These are phyloP conservation scores for Plasmodium vivax DNA, from an alignment of 169 alveolate genomes.

Conservation along the genomic window DNA sequence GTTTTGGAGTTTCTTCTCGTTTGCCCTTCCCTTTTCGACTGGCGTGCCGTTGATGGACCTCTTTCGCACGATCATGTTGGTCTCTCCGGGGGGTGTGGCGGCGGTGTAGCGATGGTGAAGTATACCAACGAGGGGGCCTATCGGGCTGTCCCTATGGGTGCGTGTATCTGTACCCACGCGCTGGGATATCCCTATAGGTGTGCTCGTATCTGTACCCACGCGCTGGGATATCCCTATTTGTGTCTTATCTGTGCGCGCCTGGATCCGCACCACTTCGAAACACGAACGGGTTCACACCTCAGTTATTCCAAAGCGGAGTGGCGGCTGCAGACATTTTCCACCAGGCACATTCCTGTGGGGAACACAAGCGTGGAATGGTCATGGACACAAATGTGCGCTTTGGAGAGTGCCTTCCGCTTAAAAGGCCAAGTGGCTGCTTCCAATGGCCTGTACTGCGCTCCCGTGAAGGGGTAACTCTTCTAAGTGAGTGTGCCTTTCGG, in stretches of 20 bases:
- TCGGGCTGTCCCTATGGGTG: not conserved
- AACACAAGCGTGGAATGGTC: not conserved
- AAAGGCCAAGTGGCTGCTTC: not conserved
- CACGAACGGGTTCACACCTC: not conserved
- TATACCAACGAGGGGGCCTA: not conserved
- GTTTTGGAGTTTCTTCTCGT: slow-evolving; percentile 68
- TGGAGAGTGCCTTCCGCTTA: not conserved
- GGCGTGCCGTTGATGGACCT: slow-evolving; percentile 49
- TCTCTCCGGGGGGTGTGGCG: not conserved
- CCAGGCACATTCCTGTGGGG: not conserved
- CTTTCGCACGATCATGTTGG: slow-evolving; percentile 43
- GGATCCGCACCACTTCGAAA: not conserved
- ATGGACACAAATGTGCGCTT: not conserved
- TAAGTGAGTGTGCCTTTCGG: not conserved
- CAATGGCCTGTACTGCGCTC: not conserved
- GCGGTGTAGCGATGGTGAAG: too few relatives aligned
- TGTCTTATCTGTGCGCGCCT: not conserved
- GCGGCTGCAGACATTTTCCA: not conserved
- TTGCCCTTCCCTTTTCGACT: slow-evolving; percentile 6
- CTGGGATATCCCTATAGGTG: too few relatives aligned
- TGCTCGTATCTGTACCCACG: too few relatives aligned
- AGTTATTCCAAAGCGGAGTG: not conserved
- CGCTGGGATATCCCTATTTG: too few relatives aligned
- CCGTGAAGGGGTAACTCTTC: not conserved
- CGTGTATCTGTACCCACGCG: too few relatives aligned